Base-by-base conservation (phyloP, 768 basidiomycete species). In the Galerina marginata region DNA sequence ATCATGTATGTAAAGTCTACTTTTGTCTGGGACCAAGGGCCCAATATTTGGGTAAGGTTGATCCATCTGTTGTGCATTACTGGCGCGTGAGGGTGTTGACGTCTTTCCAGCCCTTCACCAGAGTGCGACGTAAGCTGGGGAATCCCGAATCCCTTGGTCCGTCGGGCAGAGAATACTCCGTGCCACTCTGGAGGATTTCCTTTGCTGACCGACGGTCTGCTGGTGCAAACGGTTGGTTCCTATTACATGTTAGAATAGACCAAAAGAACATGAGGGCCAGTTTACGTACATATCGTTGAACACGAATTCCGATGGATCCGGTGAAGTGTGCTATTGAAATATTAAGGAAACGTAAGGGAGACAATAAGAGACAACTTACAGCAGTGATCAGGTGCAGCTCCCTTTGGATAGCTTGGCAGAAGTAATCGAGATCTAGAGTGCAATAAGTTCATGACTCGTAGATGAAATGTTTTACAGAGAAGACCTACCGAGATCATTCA, bases 301-400 rank as follows among this genome's bases (percentile, higher is more conserved):
- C 65, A 89, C 70, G 71, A 81, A 88, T 2, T 76, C 64, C 14
- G 78, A 69, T 0, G 88, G 85, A 23, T 84, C 76, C 36, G 83
- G 81, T 44, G 76, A 74, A 10, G 84, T 81, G 75, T 89, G 87
- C 85, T 81, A 54, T 12, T 58, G 72, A 57, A n/a, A 54, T 61
- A 52, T 65, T 57, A 42, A 38, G 12, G 15, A 11, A 37, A 26
- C 38, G 38, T 5, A 38, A 48, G 44, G 47, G 29, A 3, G 15
- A 42, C 10, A 50, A 62, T 20, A 33, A 14, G 71, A 52, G 49
- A 45, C 33, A 23, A 76, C 86, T 54, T 71, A 90, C 87, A 62
- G 85, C 83, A 10, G 89, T 90, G 69, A 92, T 86, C 70, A 90
- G 86, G 61, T 88, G 85, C 7, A 92, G 75, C 67, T 91, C 90